Percentiles rank a stretch among this genome's conserved stretches.
Conservation (phyloP, 2,329 filamentous ascomycete genomes). For the Keithomyces neogunnii region DNA sequence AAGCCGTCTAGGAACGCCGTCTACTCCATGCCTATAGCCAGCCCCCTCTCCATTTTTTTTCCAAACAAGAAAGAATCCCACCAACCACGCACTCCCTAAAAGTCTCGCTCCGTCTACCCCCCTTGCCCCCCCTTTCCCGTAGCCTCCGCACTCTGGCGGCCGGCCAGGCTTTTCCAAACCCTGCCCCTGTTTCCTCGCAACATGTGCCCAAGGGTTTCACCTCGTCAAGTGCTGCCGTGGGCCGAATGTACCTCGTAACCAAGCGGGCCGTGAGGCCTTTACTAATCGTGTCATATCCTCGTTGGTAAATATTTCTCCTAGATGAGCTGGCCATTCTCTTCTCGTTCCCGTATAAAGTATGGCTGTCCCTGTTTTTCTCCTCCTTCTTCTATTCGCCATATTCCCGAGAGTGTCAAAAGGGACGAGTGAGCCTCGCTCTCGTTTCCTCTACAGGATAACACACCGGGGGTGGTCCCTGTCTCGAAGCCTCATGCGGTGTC, state of each 20-base stretch:
- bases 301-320: neutral
- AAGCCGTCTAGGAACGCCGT: neutral
- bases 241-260: neutral
- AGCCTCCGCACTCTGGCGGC: too few relatives aligned
- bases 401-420: neutral
- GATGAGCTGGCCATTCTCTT: too few relatives aligned
- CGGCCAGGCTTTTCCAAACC: too few relatives aligned
- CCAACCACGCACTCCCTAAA: too few relatives aligned
- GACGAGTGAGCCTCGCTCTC: neutral
- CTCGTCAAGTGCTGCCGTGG: neutral
- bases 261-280: neutral
- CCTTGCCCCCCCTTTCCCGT: too few relatives aligned
- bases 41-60: neutral
- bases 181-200: too few relatives aligned
- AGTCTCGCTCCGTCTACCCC: too few relatives aligned
- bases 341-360: neutral
- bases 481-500: slow-evolving; percentile 18
- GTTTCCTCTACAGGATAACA: slow-evolving; percentile 25
- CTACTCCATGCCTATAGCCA: neutral
- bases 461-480: slow-evolving; percentile 30
- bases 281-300: neutral
- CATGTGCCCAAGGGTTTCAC: too few relatives aligned
- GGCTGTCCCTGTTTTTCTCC: neutral
- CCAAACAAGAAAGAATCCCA: too few relatives aligned
- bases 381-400: neutral